Percentiles rank a stretch among this genome's conserved stretches.
Evolutionary conservation across 2,329 filamentous ascomycete genomes (phyloP).

Genomic region (Botrytis porri): DNA sequence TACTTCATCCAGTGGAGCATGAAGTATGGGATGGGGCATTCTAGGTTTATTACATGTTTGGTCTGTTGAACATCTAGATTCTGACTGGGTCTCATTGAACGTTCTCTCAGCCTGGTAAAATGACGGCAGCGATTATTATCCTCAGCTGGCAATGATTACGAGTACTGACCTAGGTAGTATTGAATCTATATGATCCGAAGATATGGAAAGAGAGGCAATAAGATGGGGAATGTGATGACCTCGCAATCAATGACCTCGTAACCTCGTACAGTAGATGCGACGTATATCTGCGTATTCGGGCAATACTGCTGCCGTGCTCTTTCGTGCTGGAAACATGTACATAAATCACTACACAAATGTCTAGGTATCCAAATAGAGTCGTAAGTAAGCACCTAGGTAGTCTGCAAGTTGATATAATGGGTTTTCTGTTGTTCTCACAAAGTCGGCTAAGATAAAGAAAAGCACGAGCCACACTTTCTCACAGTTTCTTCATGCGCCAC

Average conservation of each 20-base stretch:
- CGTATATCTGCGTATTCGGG: background rate
- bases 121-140: too few relatives aligned
- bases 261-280: background rate
- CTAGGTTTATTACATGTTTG: background rate
- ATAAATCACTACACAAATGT: background rate
- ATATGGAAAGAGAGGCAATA: background rate
- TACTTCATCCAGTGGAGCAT: background rate
- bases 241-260: background rate
- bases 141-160: background rate
- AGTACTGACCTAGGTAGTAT: background rate
- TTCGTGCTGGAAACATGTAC: background rate
- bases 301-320: background rate
- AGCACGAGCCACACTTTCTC: constrained; percentile 10
- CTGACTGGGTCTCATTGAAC: too few relatives aligned
- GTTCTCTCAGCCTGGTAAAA: background rate
- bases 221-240: background rate
- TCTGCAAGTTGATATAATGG: background rate
- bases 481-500: background rate
- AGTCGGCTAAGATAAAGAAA: constrained; percentile 1
- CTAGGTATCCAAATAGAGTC: too few relatives aligned
- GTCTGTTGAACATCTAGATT: background rate
- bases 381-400: background rate
- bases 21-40: background rate
- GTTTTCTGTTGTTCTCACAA: background rate
- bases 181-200: background rate